Evolutionary conservation across 2,329 filamentous ascomycete species (phyloP), one percentile per base, ranked within the genome.

Genomic region (Tolypocladium inflatum): DNA sequence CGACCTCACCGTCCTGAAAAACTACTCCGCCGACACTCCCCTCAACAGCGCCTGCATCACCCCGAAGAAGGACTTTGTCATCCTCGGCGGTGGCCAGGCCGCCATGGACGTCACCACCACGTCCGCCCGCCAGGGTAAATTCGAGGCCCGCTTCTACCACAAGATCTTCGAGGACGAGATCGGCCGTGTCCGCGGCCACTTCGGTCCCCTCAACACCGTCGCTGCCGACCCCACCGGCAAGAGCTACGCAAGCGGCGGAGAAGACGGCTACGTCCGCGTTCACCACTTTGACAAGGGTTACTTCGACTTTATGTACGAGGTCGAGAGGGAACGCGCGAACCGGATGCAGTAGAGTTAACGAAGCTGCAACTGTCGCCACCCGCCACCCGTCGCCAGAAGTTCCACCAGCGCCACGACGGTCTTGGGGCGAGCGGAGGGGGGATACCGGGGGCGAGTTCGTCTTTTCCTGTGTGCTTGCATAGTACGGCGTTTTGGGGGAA

Each of bases 81-180:
- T 99, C 70, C 88, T 99, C 51, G 94, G 94, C 68, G 94, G 94
- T 85, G 94, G 94, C 67, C 94, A 99, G 79, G 94, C 92, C 64
- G 94, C 94, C 71, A 97, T 97, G 91, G 93, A 97, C 72, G 94
- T 99, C 76, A 99, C 94, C 59, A 95, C 90, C 57, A 97, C 94
- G 55, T 88, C 88, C 39, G 87, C 91, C 55, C 86, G 94, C 65
- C 94, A 99, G 81, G 94, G 94, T 78, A 97, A 97, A 79, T 99
- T 99, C 80, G 94, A 99, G 78, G 94, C 94, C 51, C 87, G 94
- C 65, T 99, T 99, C 83, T 99, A 97, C 83, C 94, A 99, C 87
- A 97, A 96, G 84, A 88, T 99, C 74, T 97, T 99, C 74, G 91
- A 96, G 77, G 93, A 99, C 76, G 94, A 99, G 80, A 93, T 97